Evolutionary conservation across 176 grass and related monocot genomes (phyloP), one percentile per base, ranked within the genome.

Genomic region (Musa acuminata): DNA sequence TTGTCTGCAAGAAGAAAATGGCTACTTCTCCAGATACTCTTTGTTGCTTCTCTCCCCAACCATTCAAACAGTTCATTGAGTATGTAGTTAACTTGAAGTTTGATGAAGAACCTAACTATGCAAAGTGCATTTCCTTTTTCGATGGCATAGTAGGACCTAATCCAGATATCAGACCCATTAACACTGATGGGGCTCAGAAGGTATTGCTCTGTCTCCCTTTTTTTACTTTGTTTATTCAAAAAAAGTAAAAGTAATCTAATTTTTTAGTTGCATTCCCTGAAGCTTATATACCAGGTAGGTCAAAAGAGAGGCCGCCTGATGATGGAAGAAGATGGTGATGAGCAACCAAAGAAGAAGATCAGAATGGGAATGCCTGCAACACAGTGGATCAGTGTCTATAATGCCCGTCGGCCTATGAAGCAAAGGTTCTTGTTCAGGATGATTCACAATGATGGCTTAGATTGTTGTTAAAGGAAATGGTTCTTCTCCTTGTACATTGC

Each of bases 1-100:
- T 99, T 72, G 96, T 99, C 72, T 99, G 91, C 88, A 99, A 99
- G 79, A 99, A 95, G 83, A 99, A 99, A 82, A 99, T 99, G 96
- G 91, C 83, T 12, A 99, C 96, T 53, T 99, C 91, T 82, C 96
- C 96, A 66, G 87, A 92, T 35, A 87, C 91, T 29, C 79, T 99
- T 1, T 95, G 91, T 84, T 88, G 71, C 73, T 95, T 95, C 72
- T 99, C 86, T 55, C 96, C 91, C 51, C 73, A 85, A 55, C 88
- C 96, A 21, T 99, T 99, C 74, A 89, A 77, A 78, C 84, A 95
- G 60, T 99, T 99, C 81, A 83, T 99, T 22, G 96, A 99, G 7
- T 99, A 95, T 85, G 96, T 99, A 14, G 88, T 99, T 62, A 99
- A 99, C 79, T 91, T 99, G 82, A 99, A 95, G 74, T 99, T 99